A percentile compares a stretch with the other conserved stretches of the same genome.
Conservation (phyloP, 1,284 basidiomycete species). For the Ustilago cynodontis region DNA sequence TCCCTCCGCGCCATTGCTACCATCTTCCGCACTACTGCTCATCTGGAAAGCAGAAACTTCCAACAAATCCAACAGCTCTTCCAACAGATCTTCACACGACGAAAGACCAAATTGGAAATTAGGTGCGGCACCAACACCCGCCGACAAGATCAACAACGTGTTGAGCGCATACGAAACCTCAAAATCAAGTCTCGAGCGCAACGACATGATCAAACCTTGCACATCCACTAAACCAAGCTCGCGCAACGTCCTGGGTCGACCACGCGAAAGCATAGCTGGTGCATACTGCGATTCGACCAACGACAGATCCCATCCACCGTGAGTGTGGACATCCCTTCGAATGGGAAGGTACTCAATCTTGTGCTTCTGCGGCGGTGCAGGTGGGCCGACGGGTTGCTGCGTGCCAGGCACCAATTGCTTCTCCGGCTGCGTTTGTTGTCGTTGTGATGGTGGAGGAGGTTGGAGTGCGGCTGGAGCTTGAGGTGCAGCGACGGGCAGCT, state of each 20-base stretch:
- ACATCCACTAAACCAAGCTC: conserved; percentile 88
- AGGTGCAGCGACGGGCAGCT: conserved; percentile 12
- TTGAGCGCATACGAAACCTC: conserved; percentile 92
- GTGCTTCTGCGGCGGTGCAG: conserved; percentile 74
- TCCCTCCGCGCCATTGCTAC: background rate
- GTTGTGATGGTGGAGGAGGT: conserved; percentile 32
- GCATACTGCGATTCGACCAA: conserved; percentile 78
- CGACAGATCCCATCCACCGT: conserved; percentile 86
- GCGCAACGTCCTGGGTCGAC: conserved; percentile 76
- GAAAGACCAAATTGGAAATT: conserved; percentile 78
- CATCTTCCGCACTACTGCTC: conserved; percentile 71
- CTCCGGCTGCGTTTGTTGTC: conserved; percentile 27
- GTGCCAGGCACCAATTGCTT: conserved; percentile 41
- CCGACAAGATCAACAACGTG: conserved; percentile 85
- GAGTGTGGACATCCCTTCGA: conserved; percentile 80
- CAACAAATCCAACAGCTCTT: conserved; percentile 87
- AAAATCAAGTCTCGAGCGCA: conserved; percentile 84
- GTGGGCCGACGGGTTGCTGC: conserved; percentile 38
- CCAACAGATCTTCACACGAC: conserved; percentile 83
- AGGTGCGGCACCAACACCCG: conserved; percentile 73
- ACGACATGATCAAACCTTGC: conserved; percentile 86
- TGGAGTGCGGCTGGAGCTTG: conserved; percentile 1
- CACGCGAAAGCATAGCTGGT: conserved; percentile 73
- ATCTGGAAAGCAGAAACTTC: conserved; percentile 83
- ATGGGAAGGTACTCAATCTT: conserved; percentile 92